Evolutionary conservation across 2,329 filamentous ascomycete genomes (phyloP).

Genomic region (Didymella arachidicola): DNA sequence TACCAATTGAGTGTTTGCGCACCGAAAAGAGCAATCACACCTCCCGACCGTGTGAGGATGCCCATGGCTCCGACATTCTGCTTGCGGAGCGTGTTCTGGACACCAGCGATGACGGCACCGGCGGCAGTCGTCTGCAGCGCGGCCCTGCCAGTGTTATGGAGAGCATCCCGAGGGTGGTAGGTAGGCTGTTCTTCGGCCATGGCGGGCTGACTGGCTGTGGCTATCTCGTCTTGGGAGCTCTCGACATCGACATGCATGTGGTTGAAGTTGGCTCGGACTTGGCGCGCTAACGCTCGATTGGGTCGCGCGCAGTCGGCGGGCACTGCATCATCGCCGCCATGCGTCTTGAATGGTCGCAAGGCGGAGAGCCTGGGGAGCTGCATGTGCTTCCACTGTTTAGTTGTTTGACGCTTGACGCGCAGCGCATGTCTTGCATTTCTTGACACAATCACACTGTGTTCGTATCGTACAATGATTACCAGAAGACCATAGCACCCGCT

Average conservation of each 20-base stretch:
- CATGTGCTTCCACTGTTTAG: constrained; percentile 5
- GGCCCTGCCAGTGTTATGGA: constrained; percentile 71
- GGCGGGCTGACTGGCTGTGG: constrained; percentile 41
- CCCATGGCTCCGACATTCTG: constrained; percentile 82
- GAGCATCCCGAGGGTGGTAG: constrained; percentile 78
- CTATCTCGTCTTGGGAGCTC: constrained; percentile 33
- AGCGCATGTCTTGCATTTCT: background rate
- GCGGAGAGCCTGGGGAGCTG: constrained; percentile 3
- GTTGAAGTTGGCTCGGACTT: constrained; percentile 30
- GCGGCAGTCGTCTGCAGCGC: constrained; percentile 69
- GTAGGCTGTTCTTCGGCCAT: constrained; percentile 47
- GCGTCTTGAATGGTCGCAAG: constrained; percentile 13
- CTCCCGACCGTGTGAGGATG: constrained; percentile 79
- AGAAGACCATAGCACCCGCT: constrained; percentile 7
- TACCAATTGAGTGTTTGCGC: constrained; percentile 40
- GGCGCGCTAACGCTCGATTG: constrained; percentile 17
- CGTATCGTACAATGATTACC: constrained; percentile 12
- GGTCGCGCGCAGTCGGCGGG: constrained; percentile 7
- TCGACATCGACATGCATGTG: constrained; percentile 16
- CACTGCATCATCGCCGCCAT: constrained; percentile 17
- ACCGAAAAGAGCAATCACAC: constrained; percentile 75
- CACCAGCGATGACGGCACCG: constrained; percentile 75
- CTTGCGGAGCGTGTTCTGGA: constrained; percentile 87
- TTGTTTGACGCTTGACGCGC: background rate
- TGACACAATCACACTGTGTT: constrained; percentile 1